Conservation (phyloP, 2,329 filamentous ascomycete species). For the Sarocladium brachiariae region DNA sequence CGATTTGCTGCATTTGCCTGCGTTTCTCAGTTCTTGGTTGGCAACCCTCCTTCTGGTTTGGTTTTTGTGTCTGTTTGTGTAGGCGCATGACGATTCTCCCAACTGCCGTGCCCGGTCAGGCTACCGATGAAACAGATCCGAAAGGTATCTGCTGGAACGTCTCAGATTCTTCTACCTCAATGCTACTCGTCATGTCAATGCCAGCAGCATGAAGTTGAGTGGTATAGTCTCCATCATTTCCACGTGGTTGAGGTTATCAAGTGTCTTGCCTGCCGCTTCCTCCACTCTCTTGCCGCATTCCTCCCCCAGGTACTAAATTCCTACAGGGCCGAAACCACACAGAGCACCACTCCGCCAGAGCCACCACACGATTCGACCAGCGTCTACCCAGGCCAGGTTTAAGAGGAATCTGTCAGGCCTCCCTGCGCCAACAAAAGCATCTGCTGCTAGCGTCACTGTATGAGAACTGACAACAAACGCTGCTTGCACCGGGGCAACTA, state of each 20-base stretch:
- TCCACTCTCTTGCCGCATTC: neutral
- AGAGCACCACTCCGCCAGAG: neutral
- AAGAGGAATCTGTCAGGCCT: neutral
- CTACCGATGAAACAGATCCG: conserved; percentile 6
- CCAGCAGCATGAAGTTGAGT: neutral
- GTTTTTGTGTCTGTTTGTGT: neutral
- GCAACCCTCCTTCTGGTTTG: neutral
- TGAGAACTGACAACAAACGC: conserved; percentile 5
- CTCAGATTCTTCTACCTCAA: conserved; percentile 2
- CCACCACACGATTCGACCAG: neutral
- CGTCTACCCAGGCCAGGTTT: no score
- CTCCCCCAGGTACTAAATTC: no score
- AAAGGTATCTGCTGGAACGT: conserved; percentile 7
- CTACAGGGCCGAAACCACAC: neutral
- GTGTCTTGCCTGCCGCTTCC: neutral
- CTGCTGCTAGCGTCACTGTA: neutral
- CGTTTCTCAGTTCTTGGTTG: neutral
- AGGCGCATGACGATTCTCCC: neutral
- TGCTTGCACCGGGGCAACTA: neutral
- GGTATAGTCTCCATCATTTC: neutral
- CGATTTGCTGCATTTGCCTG: neutral
- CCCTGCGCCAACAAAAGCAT: neutral
- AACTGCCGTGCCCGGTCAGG: neutral
- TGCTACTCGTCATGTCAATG: neutral
- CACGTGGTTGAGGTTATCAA: neutral